Conservation (phyloP, 192 early-diverging fungal species). For the Pecoramyces ruminantium region DNA sequence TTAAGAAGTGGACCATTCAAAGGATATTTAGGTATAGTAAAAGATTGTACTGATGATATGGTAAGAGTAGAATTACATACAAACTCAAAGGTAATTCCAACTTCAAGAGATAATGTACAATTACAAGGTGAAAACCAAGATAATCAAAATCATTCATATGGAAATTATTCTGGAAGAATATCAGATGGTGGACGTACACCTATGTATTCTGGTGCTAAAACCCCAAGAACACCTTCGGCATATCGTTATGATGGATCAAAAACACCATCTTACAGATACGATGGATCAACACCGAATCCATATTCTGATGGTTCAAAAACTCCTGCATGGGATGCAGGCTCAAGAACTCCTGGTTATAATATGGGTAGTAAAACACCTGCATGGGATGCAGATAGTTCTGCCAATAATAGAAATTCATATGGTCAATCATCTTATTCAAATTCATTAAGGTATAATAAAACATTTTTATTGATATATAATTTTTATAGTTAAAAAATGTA, state of each 20-base stretch:
- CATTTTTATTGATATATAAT: too few species aligned
- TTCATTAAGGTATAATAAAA: conserved; percentile 9
- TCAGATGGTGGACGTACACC: conserved; percentile 25
- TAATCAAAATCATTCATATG: neutral
- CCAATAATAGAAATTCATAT: conserved; percentile 12
- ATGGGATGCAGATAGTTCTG: conserved; percentile 37
- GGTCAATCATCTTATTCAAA: conserved; percentile 11
- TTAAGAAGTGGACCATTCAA: conserved; percentile 81
- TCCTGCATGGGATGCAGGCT: conserved; percentile 28
- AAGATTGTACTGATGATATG: conserved; percentile 51
- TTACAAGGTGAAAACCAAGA: conserved; percentile 18
- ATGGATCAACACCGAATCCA: conserved; percentile 8
- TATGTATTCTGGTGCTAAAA: conserved; percentile 10
- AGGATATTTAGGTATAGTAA: conserved; percentile 93
- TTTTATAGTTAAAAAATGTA: too few species aligned
- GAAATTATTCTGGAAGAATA: neutral
- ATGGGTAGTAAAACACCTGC: conserved; percentile 23
- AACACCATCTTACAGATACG: conserved; percentile 14
- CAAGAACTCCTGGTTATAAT: conserved; percentile 29
- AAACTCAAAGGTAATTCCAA: conserved; percentile 59
- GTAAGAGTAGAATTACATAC: conserved; percentile 89
- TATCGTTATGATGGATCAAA: conserved; percentile 2
- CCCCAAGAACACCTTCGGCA: neutral
- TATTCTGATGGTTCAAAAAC: conserved; percentile 18
- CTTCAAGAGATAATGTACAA: conserved; percentile 58